Conservation (phyloP, 768 basidiomycete genomes). For the Leccinum subgranulosum region DNA sequence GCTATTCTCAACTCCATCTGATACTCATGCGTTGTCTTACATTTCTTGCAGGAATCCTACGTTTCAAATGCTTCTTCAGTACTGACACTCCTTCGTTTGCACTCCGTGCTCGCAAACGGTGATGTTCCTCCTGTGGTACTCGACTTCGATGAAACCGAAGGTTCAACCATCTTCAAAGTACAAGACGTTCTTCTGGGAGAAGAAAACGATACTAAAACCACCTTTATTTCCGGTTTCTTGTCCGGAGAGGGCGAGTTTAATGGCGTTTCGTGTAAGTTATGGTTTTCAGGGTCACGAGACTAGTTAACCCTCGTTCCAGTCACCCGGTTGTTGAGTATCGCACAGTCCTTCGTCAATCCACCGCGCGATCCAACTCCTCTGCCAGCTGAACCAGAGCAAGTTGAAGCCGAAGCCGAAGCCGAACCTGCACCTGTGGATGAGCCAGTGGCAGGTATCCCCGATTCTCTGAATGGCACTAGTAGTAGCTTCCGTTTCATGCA, state of each 20-base stretch:
- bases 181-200: constrained; percentile 55
- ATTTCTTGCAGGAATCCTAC: constrained; percentile 39
- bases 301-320: constrained; percentile 38
- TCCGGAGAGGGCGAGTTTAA: constrained; percentile 56
- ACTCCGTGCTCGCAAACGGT: constrained; percentile 44
- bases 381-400: constrained; percentile 31
- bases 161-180: constrained; percentile 50
- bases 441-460: constrained; percentile 42
- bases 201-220: constrained; percentile 47
- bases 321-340: constrained; percentile 58
- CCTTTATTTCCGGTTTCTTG: constrained; percentile 53
- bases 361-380: constrained; percentile 33
- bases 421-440: constrained; percentile 17
- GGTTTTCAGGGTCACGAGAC: constrained; percentile 1
- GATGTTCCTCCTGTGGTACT: constrained; percentile 41
- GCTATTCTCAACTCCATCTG: background rate
- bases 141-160: constrained; percentile 50
- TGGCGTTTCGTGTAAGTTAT: constrained; percentile 60
- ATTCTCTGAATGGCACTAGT: constrained; percentile 38
- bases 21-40: background rate
- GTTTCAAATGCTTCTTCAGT: constrained; percentile 46
- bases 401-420: constrained; percentile 33
- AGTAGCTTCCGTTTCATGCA: constrained; percentile 80
- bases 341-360: constrained; percentile 50
- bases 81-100: constrained; percentile 59